phyloP scores from a whole-genome alignment of 192 early-diverging fungal genomes.

The Dissophora globulifera region DNA sequence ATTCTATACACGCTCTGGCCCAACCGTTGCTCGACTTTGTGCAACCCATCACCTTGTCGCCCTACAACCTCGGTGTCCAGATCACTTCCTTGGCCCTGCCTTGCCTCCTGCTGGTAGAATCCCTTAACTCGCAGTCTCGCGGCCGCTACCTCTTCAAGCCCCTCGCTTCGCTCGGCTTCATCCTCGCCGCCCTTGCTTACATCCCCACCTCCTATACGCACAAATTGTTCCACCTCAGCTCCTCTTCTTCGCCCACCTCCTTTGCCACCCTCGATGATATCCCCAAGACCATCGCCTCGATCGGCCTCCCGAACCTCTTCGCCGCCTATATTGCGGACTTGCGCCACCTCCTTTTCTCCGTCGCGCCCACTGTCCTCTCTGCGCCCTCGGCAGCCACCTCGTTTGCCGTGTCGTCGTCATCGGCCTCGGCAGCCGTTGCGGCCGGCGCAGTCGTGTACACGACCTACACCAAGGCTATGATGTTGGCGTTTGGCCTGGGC shows the following conservation, averaged over 20 bases:
- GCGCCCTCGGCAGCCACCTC: no score
- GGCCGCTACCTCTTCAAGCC: conserved; percentile 48
- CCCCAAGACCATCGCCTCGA: conserved; percentile 11
- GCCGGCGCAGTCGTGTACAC: neutral
- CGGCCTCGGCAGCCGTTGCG: neutral
- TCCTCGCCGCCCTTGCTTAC: conserved; percentile 40
- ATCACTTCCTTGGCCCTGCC: conserved; percentile 44
- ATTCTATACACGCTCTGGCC: neutral
- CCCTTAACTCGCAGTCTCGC: conserved; percentile 7
- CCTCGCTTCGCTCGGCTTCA: conserved; percentile 42
- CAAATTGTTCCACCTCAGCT: no score
- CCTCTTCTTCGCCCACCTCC: neutral
- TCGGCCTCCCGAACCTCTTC: neutral
- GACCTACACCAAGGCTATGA: conserved; percentile 41
- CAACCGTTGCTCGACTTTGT: conserved; percentile 29
- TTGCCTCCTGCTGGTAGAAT: conserved; percentile 30
- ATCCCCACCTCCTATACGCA: conserved; percentile 6
- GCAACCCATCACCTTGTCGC: conserved; percentile 14
- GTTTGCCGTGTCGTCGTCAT: neutral
- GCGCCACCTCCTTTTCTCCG: conserved; percentile 15
- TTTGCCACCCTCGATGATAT: no score
- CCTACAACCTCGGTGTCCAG: conserved; percentile 39
- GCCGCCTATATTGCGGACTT: conserved; percentile 9
- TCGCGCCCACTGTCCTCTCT: conserved; percentile 22
- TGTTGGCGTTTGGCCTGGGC: conserved; percentile 38